A percentile compares a stretch with the other conserved stretches of the same genome.
Evolutionary conservation across 2,329 filamentous ascomycete genomes (phyloP).

Genomic region (Colletotrichum tanaceti): DNA sequence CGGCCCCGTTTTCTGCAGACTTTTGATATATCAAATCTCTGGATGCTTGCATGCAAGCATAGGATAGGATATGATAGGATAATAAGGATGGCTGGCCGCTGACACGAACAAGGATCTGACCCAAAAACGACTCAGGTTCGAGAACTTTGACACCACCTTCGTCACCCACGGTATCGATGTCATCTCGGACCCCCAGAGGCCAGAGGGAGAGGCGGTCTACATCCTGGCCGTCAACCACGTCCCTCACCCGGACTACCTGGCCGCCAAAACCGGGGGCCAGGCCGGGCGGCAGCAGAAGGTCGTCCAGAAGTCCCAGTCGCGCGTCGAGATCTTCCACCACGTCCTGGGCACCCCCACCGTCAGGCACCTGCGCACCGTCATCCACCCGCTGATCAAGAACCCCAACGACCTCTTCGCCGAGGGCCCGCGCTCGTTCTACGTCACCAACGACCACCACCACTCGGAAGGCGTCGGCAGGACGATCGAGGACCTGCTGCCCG

Average conservation of each 20-base stretch:
- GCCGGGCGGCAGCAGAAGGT: constrained; percentile 48
- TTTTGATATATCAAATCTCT: no score
- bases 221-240: constrained; percentile 71
- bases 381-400: constrained; percentile 63
- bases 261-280: constrained; percentile 48
- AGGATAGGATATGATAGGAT: no score
- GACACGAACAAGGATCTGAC: constrained; percentile 45
- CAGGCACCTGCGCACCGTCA: constrained; percentile 64
- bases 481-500: constrained; percentile 58
- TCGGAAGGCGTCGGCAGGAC: constrained; percentile 58
- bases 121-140: constrained; percentile 55
- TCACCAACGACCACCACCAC: constrained; percentile 71
- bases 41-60: no score
- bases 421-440: constrained; percentile 61
- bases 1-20: no score
- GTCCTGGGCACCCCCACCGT: constrained; percentile 47
- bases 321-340: constrained; percentile 65
- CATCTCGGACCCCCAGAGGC: constrained; percentile 58
- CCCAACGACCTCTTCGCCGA: constrained; percentile 68
- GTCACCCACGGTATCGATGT: constrained; percentile 72
- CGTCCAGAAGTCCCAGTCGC: constrained; percentile 55
- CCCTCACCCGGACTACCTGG: constrained; percentile 54
- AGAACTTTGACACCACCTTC: constrained; percentile 65
- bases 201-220: constrained; percentile 63
- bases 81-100: no score